Conservation (phyloP, 1,284 basidiomycete genomes). For the Inonotus obliquus region DNA sequence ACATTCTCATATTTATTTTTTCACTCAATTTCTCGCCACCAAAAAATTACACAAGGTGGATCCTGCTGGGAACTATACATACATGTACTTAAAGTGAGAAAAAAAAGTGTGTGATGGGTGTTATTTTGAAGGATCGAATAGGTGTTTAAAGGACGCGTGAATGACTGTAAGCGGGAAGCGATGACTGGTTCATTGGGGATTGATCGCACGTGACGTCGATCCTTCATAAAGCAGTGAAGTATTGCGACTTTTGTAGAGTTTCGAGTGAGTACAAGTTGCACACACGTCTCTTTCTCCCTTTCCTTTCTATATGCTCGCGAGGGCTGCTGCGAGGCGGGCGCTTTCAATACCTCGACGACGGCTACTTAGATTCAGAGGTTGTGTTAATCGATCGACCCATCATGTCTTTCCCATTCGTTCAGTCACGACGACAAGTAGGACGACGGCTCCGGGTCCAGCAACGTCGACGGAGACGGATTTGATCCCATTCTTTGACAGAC, state of each 20-base stretch:
- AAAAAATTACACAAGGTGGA: too few relatives aligned
- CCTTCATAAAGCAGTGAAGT: background rate
- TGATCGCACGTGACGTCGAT: background rate
- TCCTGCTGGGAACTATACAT: too few relatives aligned
- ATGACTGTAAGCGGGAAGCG: background rate
- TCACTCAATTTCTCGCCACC: too few relatives aligned
- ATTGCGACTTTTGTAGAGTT: background rate
- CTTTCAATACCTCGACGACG: constrained; percentile 28
- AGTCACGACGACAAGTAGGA: constrained; percentile 27
- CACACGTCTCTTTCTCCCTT: background rate
- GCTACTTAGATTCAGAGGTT: constrained; percentile 41
- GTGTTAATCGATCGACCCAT: constrained; percentile 27
- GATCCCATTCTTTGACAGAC: constrained; percentile 67
- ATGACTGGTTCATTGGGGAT: background rate
- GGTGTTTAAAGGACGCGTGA: too few relatives aligned
- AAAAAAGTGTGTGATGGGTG: too few relatives aligned
- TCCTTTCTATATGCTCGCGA: constrained; percentile 30
- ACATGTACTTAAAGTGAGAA: too few relatives aligned
- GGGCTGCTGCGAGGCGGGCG: constrained; percentile 49
- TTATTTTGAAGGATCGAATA: too few relatives aligned
- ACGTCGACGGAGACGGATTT: constrained; percentile 60
- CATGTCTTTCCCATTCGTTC: background rate
- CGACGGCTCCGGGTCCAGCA: constrained; percentile 41
- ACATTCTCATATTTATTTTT: too few relatives aligned
- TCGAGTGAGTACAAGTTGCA: too few relatives aligned